Percentiles rank a stretch among this genome's conserved stretches.
Conservation (phyloP, 352 stramenopile species). For the Pythium monospermum region DNA sequence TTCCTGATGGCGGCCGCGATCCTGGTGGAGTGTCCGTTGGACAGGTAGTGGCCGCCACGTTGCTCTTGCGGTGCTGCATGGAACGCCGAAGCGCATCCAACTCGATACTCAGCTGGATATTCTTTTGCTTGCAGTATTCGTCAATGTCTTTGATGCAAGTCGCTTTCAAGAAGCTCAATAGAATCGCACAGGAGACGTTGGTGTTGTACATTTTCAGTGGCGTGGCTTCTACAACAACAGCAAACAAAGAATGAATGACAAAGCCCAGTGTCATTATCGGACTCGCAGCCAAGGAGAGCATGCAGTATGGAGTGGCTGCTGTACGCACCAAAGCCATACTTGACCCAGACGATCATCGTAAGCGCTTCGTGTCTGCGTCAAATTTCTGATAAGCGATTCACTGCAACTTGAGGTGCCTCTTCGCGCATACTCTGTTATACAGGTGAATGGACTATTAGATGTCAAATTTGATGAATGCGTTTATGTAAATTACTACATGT, state of each 20-base stretch:
- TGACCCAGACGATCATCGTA: slow-evolving; percentile 71
- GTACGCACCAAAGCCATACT: slow-evolving; percentile 73
- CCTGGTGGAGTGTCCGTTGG: neutral
- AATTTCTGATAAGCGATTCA: too few relatives aligned
- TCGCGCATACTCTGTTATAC: slow-evolving; percentile 10
- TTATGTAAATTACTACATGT: too few relatives aligned
- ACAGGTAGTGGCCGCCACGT: slow-evolving; percentile 5
- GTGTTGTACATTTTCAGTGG: slow-evolving; percentile 73
- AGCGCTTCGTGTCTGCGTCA: too few relatives aligned
- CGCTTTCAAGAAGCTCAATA: slow-evolving; percentile 67
- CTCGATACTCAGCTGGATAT: slow-evolving; percentile 70
- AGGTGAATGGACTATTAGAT: slow-evolving; percentile 12
- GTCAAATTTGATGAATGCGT: too few relatives aligned
- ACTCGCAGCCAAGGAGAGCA: neutral
- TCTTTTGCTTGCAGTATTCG: slow-evolving; percentile 71
- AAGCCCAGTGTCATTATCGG: neutral
- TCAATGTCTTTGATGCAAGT: slow-evolving; percentile 62
- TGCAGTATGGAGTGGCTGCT: too few relatives aligned
- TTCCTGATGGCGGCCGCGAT: slow-evolving; percentile 15
- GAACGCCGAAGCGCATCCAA: slow-evolving; percentile 49
- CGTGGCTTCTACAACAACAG: slow-evolving; percentile 29
- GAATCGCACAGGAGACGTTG: slow-evolving; percentile 63
- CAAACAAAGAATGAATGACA: slow-evolving; percentile 8
- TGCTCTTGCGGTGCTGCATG: slow-evolving; percentile 16
- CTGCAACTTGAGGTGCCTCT: slow-evolving; percentile 1